A percentile compares a stretch with the other conserved stretches of the same genome.
These are phyloP conservation scores for Allodekkera sacchari DNA, from an alignment of 805 yeast genomes.

Conservation along the genomic window DNA sequence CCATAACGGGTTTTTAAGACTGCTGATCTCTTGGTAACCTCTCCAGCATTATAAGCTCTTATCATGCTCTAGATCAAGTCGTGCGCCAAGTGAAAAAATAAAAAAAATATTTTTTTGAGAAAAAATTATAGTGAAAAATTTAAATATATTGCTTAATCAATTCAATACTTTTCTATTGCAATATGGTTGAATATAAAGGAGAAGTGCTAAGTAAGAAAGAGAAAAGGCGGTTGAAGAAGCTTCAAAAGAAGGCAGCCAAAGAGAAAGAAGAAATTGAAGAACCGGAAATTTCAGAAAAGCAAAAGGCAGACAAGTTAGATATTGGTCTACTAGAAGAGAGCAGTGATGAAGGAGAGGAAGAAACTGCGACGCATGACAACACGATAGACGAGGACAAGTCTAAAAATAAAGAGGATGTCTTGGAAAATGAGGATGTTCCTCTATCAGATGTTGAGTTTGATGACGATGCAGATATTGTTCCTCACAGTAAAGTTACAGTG, in stretches of 20 bases:
- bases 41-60: no score
- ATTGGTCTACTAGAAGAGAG: conserved; percentile 24
- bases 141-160: not conserved
- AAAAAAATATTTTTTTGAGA: not conserved
- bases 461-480: conserved; percentile 91
- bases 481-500: conserved; percentile 81
- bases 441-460: conserved; percentile 88
- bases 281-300: conserved; percentile 26
- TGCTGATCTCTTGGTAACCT: no score
- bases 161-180: not conserved
- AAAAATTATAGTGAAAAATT: not conserved
- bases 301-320: conserved; percentile 28
- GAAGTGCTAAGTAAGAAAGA: conserved; percentile 54
- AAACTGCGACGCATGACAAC: conserved; percentile 25
- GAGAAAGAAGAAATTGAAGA: conserved; percentile 22
- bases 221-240: conserved; percentile 21
- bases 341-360: conserved; percentile 33
- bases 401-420: conserved; percentile 50
- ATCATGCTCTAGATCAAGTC: no score
- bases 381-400: conserved; percentile 25
- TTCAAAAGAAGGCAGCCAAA: conserved; percentile 19
- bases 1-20: no score
- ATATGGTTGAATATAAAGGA: conserved; percentile 36
- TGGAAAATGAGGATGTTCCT: conserved; percentile 76
- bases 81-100: no score